A percentile compares a stretch with the other conserved stretches of the same genome.
phyloP scores from a whole-genome alignment of 1,284 basidiomycete species.

The Coriolopsis trogii region DNA sequence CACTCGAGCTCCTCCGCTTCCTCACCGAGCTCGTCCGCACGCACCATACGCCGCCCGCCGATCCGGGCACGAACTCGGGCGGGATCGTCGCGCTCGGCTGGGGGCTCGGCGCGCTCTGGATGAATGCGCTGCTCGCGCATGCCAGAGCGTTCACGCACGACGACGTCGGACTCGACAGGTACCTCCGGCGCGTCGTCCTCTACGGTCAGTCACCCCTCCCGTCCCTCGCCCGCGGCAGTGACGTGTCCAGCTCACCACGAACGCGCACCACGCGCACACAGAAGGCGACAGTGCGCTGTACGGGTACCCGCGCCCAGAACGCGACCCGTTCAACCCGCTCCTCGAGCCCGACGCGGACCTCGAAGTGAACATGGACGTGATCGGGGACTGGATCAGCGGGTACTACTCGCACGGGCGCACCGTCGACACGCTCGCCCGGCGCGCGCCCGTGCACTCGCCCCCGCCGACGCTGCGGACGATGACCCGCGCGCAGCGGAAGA shows the following conservation, averaged over 20 bases:
- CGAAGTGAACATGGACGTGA: not conserved
- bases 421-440: conserved; percentile 3
- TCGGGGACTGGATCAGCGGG: conserved; percentile 12
- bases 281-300: not conserved
- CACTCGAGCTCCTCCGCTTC: conserved; percentile 5
- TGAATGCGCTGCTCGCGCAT: conserved; percentile 15
- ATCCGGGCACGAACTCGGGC: not conserved
- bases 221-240: not conserved
- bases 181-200: conserved; percentile 3
- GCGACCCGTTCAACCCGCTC: conserved; percentile 10
- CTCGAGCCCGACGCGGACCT: not conserved
- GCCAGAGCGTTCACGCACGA: not conserved
- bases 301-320: conserved; percentile 3
- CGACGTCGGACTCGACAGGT: not conserved
- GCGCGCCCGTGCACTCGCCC: not conserved
- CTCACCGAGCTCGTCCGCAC: conserved; percentile 6
- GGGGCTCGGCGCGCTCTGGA: conserved; percentile 16
- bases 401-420: conserved; percentile 20
- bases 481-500: conserved; percentile 3
- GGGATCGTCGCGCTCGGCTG: conserved; percentile 16
- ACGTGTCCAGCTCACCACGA: not conserved
- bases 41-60: not conserved
- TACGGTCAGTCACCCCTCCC: not conserved
- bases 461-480: conserved; percentile 8
- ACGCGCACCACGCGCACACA: not conserved